These are phyloP conservation scores for Ensete ventricosum DNA, from an alignment of 176 grass and related monocot species.

Conservation along the genomic window DNA sequence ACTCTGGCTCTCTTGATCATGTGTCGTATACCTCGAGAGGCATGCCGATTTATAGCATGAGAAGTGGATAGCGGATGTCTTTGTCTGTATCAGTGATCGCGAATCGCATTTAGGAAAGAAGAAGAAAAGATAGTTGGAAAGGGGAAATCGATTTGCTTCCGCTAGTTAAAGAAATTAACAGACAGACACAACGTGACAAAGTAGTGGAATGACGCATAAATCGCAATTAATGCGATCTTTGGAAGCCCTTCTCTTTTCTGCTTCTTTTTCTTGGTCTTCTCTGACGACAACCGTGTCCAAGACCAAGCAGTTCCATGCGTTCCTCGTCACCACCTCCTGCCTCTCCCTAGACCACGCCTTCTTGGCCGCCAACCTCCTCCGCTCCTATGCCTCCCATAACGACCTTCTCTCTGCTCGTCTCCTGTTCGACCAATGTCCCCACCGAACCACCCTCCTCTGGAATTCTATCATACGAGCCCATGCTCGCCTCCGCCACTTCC, in stretches of 20 bases:
- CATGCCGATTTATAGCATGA: too few species aligned
- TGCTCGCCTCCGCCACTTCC: slow-evolving; percentile 31
- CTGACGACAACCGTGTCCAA: slow-evolving; percentile 16
- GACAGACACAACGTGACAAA: not conserved
- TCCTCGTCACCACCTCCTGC: slow-evolving; percentile 10
- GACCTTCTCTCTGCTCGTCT: slow-evolving; percentile 34
- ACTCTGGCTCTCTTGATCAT: too few species aligned
- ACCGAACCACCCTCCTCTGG: slow-evolving; percentile 31
- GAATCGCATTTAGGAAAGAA: too few species aligned
- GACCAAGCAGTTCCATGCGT: slow-evolving; percentile 48
- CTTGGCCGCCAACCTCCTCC: slow-evolving; percentile 26
- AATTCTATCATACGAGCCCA: slow-evolving; percentile 55
- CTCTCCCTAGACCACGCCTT: not conserved
- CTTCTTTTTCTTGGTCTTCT: slow-evolving; percentile 1
- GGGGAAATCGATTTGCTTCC: not conserved
- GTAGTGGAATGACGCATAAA: not conserved
- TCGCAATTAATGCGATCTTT: not conserved
- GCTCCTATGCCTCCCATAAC: slow-evolving; percentile 29
- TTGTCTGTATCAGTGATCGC: too few species aligned
- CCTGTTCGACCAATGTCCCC: slow-evolving; percentile 38
- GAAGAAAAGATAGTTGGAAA: not conserved
- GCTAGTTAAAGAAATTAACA: not conserved
- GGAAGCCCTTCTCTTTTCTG: slow-evolving; percentile 1
- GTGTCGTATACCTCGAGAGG: too few species aligned
- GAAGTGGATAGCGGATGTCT: too few species aligned